Conservation (phyloP, 164 flowering plant genomes). For the Aristolochia californica region DNA sequence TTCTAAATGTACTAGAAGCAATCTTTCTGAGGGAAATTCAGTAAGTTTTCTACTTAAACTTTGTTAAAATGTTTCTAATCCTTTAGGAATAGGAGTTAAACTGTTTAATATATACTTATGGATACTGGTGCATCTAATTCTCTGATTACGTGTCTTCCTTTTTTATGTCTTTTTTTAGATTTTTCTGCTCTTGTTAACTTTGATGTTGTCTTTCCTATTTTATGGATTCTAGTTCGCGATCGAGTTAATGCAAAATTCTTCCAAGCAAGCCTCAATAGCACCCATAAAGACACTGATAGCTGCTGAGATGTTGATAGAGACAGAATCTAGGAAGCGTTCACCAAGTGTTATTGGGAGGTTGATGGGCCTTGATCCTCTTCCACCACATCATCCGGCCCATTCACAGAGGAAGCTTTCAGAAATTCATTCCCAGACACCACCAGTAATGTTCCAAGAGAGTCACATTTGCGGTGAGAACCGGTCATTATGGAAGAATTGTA, state of each 20-base stretch:
- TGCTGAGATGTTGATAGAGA: constrained; percentile 57
- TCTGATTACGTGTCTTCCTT: background rate
- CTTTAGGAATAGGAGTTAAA: too few species aligned
- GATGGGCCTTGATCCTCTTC: constrained; percentile 84
- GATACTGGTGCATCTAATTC: background rate
- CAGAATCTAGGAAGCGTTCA: constrained; percentile 42
- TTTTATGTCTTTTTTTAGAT: background rate
- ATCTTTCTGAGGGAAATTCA: background rate
- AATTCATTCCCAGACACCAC: constrained; percentile 13
- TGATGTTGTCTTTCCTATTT: background rate
- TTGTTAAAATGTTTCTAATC: background rate
- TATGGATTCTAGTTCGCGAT: constrained; percentile 18
- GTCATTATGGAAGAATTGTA: constrained; percentile 30
- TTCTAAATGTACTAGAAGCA: background rate
- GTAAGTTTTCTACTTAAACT: background rate
- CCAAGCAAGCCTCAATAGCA: constrained; percentile 21
- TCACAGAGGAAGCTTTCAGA: constrained; percentile 24
- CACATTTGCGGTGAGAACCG: constrained; percentile 15
- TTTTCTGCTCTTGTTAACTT: background rate
- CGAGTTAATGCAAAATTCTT: constrained; percentile 23
- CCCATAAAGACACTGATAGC: constrained; percentile 57
- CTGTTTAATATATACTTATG: background rate
- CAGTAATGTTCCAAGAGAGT: constrained; percentile 17
- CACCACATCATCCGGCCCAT: constrained; percentile 39
- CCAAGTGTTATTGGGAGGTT: constrained; percentile 73